Evolutionary conservation across 2,329 filamentous ascomycete species (phyloP).

Genomic region (Uncinocarpus reesii): DNA sequence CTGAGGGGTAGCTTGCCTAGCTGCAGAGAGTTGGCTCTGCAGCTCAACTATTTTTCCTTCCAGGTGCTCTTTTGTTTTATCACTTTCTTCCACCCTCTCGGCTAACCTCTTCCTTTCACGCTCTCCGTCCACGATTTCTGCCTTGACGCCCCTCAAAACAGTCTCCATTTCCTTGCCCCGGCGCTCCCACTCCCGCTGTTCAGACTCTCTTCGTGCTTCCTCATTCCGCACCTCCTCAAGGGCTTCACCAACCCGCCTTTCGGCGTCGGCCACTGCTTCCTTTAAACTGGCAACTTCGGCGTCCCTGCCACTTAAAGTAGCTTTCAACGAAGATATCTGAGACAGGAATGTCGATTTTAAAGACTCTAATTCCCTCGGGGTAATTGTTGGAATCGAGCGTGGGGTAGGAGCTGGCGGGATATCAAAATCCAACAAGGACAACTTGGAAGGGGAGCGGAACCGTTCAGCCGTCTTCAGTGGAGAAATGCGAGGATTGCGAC

Average conservation of each 20-base stretch:
- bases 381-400: constrained; percentile 79
- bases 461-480: constrained; percentile 33
- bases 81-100: constrained; percentile 63
- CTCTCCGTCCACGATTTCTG: constrained; percentile 68
- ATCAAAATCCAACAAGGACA: constrained; percentile 77
- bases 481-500: constrained; percentile 28
- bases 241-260: constrained; percentile 79
- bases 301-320: constrained; percentile 83
- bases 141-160: constrained; percentile 66
- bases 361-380: constrained; percentile 81
- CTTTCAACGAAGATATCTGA: constrained; percentile 88
- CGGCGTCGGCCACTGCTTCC: constrained; percentile 76
- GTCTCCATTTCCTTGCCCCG: constrained; percentile 76
- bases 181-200: constrained; percentile 74
- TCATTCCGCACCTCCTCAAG: constrained; percentile 76
- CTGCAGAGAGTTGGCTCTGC: constrained; percentile 37
- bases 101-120: constrained; percentile 71
- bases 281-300: constrained; percentile 83
- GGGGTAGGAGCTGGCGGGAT: constrained; percentile 90
- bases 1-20: constrained; percentile 25
- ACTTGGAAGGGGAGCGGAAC: constrained; percentile 40
- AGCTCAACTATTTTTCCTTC: constrained; percentile 39
- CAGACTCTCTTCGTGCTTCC: constrained; percentile 55
- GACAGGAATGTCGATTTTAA: constrained; percentile 85
- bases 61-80: constrained; percentile 45